Evolutionary conservation across 73 alveolate species (phyloP).

Genomic region (Blepharisma japonicum): DNA sequence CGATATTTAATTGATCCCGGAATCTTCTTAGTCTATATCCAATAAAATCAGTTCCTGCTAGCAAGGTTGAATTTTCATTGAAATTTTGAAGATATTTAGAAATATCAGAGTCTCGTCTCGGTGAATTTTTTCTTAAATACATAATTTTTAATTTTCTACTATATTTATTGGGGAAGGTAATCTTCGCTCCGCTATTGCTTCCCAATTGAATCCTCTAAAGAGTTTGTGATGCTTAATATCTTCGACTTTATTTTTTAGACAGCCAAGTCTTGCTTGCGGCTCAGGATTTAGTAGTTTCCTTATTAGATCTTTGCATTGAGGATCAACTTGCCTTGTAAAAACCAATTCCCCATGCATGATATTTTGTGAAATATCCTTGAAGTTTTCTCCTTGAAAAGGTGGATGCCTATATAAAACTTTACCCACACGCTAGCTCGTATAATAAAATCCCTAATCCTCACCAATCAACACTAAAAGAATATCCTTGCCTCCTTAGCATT

Average conservation of each 20-base stretch:
- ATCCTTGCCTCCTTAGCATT: background rate
- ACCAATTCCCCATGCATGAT: background rate
- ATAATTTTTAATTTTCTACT: too few species aligned
- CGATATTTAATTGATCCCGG: too few species aligned
- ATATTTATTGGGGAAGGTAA: background rate
- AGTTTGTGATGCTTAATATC: constrained; percentile 44
- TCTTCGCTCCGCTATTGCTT: background rate
- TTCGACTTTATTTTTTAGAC: constrained; percentile 25
- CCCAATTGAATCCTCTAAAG: constrained; percentile 39
- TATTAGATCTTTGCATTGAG: constrained; percentile 7
- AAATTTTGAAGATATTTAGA: too few species aligned
- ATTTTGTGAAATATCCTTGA: background rate
- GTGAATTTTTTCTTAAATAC: too few species aligned
- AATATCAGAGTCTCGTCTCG: too few species aligned
- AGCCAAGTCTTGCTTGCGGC: background rate
- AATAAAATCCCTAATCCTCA: constrained; percentile 26
- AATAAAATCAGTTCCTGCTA: too few species aligned
- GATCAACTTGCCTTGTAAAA: constrained; percentile 8
- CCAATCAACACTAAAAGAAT: constrained; percentile 7
- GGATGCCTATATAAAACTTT: constrained; percentile 6
- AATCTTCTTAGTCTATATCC: too few species aligned
- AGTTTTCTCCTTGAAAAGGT: constrained; percentile 26
- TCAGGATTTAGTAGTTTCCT: constrained; percentile 14
- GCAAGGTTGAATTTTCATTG: too few species aligned
- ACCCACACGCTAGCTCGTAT: constrained; percentile 24